These are phyloP conservation scores for Suillus subalutaceus DNA, from an alignment of 768 basidiomycete species.

Conservation along the genomic window DNA sequence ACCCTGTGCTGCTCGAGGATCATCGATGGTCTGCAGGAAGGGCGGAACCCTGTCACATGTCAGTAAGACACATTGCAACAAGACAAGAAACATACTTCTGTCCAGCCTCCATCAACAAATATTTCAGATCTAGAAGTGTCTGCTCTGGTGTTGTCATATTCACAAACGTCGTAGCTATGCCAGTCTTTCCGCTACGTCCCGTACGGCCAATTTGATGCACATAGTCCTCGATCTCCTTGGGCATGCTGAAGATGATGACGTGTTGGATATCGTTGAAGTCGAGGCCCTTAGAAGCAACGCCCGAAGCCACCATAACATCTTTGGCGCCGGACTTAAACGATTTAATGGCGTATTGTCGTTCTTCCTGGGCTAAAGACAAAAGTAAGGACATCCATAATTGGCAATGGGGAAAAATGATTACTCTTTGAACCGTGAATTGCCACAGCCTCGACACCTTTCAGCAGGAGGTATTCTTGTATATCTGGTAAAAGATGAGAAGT, in stretches of 20 bases:
- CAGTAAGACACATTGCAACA: slow-evolving; percentile 12
- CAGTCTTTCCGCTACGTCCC: slow-evolving; percentile 96
- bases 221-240: slow-evolving; percentile 99
- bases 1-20: slow-evolving; percentile 81
- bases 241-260: slow-evolving; percentile 99
- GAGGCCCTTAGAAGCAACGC: slow-evolving; percentile 96
- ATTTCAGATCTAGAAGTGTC: slow-evolving; percentile 95
- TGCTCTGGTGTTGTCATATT: slow-evolving; percentile 98
- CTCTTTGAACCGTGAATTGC: slow-evolving; percentile 98
- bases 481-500: slow-evolving; percentile 50
- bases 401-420: slow-evolving; percentile 32
- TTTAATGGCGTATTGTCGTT: slow-evolving; percentile 98
- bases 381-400: slow-evolving; percentile 8
- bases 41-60: slow-evolving; percentile 76
- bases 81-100: slow-evolving; percentile 74
- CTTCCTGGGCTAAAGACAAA: slow-evolving; percentile 79
- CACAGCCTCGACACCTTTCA: slow-evolving; percentile 98
- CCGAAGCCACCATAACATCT: slow-evolving; percentile 99
- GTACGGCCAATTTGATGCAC: slow-evolving; percentile 99
- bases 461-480: slow-evolving; percentile 94
- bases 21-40: slow-evolving; percentile 88
- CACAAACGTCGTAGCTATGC: slow-evolving; percentile 98
- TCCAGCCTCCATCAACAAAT: slow-evolving; percentile 94
- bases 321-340: slow-evolving; percentile 97
- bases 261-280: slow-evolving; percentile 99